Evolutionary conservation across 169 alveolate genomes (phyloP), one percentile per base, ranked within the genome.

Genomic region (Plasmodium gallinaceum): DNA sequence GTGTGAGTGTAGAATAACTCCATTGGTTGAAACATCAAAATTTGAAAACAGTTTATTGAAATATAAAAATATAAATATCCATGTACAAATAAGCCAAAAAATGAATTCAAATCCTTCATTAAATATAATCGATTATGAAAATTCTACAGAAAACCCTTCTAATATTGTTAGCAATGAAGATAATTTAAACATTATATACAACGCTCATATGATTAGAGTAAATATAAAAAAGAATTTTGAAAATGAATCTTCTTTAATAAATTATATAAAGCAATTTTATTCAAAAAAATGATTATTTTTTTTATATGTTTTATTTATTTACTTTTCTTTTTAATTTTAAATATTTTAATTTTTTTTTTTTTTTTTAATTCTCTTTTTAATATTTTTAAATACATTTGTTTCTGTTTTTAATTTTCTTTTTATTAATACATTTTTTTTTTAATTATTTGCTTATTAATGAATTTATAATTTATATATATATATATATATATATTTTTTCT

Each of bases 1-100:
- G 90, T 80, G 90, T 48, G 90, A 80, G 20, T 80, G 90, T 73
- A 80, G 69, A 57, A 48, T 80, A 24, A 16, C 90, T 7, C 90
- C 90, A 16, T 60, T 80, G 2, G 26, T 80, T 22, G 90, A 80
- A 51, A 80, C 90, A 18, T 65, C 74, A 52, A 80, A 80, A 42
- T 80, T 80, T 71, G 90, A 80, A 18, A 74, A 80, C 51, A 68
- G 73, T 10, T 61, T 80, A 20, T 45, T 68, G 51, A 80, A 52
- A 46, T 80, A 80, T 42, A 68, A 45, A 14, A 60, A 80, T 39
- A 80, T 80, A 54, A 80, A 80, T 26, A 80, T 80, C 7, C 90
- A 80, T 20, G 90, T 80, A 14, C 90, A 80, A 32, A 80, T 80
- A 80, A 80, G 20, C 16, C 90, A 80, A 42, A 80, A 57, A 39